Conservation (phyloP, 257 asterid genomes). For the Petunia axillaris region DNA sequence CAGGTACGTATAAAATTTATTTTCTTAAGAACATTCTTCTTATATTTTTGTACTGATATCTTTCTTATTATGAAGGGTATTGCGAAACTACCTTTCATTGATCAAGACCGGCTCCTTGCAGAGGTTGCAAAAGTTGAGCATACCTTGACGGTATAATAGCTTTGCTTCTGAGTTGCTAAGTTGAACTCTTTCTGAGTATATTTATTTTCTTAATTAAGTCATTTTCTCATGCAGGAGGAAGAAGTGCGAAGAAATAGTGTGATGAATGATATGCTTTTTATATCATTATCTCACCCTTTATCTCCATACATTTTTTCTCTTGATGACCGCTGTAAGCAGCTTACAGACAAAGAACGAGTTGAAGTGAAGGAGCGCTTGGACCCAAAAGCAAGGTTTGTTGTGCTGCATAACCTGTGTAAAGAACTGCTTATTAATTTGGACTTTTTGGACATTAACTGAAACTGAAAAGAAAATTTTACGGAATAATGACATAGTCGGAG, state of each 20-base stretch:
- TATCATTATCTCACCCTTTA: constrained; percentile 79
- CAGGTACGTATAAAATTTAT: constrained; percentile 46
- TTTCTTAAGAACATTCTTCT: constrained; percentile 12
- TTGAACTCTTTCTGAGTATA: not conserved
- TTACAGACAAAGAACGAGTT: constrained; percentile 55
- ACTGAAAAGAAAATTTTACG: not conserved
- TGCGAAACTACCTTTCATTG: constrained; percentile 96
- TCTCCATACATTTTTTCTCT: constrained; percentile 93
- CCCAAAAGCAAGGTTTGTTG: constrained; percentile 87
- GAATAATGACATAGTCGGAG: not conserved
- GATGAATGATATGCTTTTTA: constrained; percentile 88
- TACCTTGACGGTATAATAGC: constrained; percentile 70
- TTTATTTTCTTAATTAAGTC: constrained; percentile 19
- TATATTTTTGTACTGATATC: constrained; percentile 10
- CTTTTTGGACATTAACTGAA: not conserved
- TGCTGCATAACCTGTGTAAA: constrained; percentile 28
- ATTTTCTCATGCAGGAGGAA: constrained; percentile 65
- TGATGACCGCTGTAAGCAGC: constrained; percentile 83
- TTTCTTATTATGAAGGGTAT: constrained; percentile 61
- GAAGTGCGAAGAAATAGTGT: constrained; percentile 86
- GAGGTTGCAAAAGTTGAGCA: constrained; percentile 90
- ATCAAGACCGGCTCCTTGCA: constrained; percentile 81
- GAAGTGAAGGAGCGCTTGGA: constrained; percentile 68
- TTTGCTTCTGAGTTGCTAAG: constrained; percentile 3
- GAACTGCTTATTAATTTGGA: not conserved